phyloP scores from a whole-genome alignment of 176 grass and related monocot genomes.

The Rhipidocladum racemiflorum region DNA sequence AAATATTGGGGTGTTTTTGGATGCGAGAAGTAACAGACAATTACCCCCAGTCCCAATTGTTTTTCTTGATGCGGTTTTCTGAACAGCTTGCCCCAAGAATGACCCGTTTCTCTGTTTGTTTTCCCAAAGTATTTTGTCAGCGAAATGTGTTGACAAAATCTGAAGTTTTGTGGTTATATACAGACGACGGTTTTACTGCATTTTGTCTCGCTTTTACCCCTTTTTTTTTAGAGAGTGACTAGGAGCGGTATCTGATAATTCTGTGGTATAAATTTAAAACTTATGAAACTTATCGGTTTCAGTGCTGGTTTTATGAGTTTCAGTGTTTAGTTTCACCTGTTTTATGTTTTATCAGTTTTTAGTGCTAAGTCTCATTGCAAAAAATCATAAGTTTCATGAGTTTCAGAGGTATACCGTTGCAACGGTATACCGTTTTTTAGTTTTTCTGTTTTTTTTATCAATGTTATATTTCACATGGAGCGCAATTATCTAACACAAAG shows the following conservation, averaged over 20 bases:
- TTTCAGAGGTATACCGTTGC: no score
- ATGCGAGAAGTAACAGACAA: conserved; percentile 15
- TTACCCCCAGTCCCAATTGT: not conserved
- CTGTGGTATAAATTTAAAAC: no score
- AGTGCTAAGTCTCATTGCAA: no score
- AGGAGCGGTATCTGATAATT: no score
- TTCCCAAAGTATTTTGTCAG: conserved; percentile 2
- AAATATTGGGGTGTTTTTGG: not conserved
- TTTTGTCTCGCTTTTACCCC: not conserved
- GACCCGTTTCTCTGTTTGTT: conserved; percentile 10
- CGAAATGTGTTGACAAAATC: conserved; percentile 29
- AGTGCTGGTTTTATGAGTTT: no score
- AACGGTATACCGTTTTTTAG: no score
- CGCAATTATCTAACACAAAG: not conserved
- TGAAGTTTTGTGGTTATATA: not conserved
- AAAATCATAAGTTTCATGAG: no score
- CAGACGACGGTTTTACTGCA: not conserved
- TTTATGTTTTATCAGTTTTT: no score
- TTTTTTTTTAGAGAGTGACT: not conserved
- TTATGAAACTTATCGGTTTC: no score
- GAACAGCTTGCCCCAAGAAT: not conserved
- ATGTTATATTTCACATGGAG: not conserved
- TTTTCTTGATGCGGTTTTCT: not conserved
- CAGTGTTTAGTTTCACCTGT: no score
- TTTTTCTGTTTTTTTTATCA: not conserved